Conservation (phyloP, 78 protist species). For the Protostelium mycophagum region DNA sequence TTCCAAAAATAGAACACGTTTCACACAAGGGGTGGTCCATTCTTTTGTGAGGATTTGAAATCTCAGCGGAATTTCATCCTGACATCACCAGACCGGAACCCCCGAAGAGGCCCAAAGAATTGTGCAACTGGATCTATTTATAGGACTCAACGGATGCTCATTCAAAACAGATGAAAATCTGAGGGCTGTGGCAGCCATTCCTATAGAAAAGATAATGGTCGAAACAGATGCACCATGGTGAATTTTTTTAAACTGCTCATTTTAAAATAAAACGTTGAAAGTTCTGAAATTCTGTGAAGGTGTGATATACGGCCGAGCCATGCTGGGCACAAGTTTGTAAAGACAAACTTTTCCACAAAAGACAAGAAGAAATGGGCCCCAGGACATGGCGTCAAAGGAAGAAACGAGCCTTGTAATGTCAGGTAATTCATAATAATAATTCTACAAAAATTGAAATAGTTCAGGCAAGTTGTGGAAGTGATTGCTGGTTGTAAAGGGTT, state of each 20-base stretch:
- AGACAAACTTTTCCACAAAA: constrained; percentile 24
- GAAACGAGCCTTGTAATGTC: constrained; percentile 62
- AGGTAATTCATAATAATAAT: constrained; percentile 3
- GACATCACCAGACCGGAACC: constrained; percentile 27
- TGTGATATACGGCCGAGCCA: constrained; percentile 62
- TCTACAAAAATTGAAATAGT: neutral
- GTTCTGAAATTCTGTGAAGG: no score
- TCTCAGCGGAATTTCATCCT: neutral
- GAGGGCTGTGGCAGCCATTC: constrained; percentile 27
- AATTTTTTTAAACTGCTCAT: neutral
- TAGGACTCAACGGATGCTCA: constrained; percentile 65
- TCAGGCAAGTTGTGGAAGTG: constrained; percentile 43
- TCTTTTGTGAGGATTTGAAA: constrained; percentile 25
- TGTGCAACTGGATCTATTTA: constrained; percentile 31
- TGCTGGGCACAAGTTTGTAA: constrained; percentile 27
- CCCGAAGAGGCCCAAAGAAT: constrained; percentile 9
- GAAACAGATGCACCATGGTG: constrained; percentile 67
- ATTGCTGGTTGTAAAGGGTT: constrained; percentile 25
- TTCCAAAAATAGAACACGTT: constrained; percentile 17
- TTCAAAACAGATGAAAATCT: constrained; percentile 59
- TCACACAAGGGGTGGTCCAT: constrained; percentile 58
- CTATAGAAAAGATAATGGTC: constrained; percentile 33
- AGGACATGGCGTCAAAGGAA: constrained; percentile 30
- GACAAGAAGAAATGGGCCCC: constrained; percentile 37
- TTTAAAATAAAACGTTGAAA: no score